phyloP scores from a whole-genome alignment of 1,139 yeast genomes.

The Geotrichum cucujoidarum region DNA sequence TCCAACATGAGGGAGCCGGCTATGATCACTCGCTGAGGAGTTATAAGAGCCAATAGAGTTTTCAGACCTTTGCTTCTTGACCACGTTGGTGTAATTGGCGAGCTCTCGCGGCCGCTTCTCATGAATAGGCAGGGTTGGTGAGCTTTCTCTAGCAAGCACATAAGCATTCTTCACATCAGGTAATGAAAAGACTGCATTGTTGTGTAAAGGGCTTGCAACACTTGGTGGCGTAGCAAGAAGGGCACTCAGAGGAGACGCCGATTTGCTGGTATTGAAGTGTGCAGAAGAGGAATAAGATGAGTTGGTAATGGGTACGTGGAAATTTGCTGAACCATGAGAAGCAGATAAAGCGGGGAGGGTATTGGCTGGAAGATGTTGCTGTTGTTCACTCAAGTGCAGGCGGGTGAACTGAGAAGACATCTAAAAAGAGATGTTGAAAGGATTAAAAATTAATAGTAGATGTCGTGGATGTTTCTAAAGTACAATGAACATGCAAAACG shows the following conservation, averaged over 20 bases:
- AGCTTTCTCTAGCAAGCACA: background rate
- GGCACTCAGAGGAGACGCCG: background rate
- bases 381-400: slow-evolving; percentile 2
- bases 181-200: background rate
- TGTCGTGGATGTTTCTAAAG: background rate
- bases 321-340: slow-evolving; percentile 8
- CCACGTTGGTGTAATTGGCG: background rate
- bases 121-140: background rate
- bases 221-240: background rate
- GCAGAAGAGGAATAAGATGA: background rate
- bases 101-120: background rate
- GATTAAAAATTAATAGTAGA: background rate
- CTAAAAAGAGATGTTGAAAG: slow-evolving; percentile 1
- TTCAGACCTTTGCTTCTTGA: background rate
- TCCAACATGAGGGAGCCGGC: background rate
- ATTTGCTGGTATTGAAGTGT: background rate
- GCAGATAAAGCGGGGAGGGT: background rate
- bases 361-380: background rate
- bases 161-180: background rate
- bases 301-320: background rate
- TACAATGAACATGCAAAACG: background rate
- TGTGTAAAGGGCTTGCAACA: background rate
- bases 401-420: slow-evolving; percentile 3
- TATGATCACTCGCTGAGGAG: background rate
- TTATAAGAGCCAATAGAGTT: background rate